Evolutionary conservation across 805 yeast species (phyloP).

Genomic region (Trichomonascus vanleenenianus): DNA sequence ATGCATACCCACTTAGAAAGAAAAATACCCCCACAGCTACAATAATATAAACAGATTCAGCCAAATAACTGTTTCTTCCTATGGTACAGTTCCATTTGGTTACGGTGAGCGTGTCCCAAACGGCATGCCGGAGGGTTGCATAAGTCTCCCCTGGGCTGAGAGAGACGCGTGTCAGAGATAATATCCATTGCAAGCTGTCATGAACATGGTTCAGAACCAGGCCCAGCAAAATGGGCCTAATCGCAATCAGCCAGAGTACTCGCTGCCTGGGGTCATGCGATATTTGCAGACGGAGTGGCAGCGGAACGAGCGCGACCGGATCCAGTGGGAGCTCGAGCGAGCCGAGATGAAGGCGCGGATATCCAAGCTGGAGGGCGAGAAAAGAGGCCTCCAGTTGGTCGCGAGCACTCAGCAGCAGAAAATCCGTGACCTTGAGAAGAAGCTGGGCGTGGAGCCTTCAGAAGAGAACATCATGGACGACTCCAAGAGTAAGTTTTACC

Average conservation of each 20-base stretch:
- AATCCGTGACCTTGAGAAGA: slow-evolving; percentile 25
- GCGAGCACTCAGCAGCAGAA: slow-evolving; percentile 22
- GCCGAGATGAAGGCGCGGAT: slow-evolving; percentile 51
- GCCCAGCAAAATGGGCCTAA: slow-evolving; percentile 5
- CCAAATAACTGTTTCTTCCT: too few relatives aligned
- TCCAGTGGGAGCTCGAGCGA: slow-evolving; percentile 52
- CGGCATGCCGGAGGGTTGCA: too few relatives aligned
- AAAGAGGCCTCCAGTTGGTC: slow-evolving; percentile 30
- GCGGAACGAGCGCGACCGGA: slow-evolving; percentile 49
- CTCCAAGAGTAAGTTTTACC: too few relatives aligned
- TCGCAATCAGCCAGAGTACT: slow-evolving; percentile 24
- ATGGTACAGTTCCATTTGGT: too few relatives aligned
- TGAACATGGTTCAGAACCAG: neutral
- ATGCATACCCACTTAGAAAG: too few relatives aligned
- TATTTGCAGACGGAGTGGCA: slow-evolving; percentile 58
- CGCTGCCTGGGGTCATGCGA: slow-evolving; percentile 50
- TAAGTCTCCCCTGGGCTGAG: too few relatives aligned
- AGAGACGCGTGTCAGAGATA: too few relatives aligned
- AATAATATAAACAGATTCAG: too few relatives aligned
- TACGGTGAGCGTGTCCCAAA: too few relatives aligned
- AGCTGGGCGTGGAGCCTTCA: slow-evolving; percentile 1
- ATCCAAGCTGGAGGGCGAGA: slow-evolving; percentile 47
- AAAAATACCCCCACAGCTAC: too few relatives aligned
- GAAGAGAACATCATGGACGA: neutral
- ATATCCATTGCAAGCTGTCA: too few relatives aligned